Conservation (phyloP, 441 rosid species). For the Erodium chrysanthum region DNA sequence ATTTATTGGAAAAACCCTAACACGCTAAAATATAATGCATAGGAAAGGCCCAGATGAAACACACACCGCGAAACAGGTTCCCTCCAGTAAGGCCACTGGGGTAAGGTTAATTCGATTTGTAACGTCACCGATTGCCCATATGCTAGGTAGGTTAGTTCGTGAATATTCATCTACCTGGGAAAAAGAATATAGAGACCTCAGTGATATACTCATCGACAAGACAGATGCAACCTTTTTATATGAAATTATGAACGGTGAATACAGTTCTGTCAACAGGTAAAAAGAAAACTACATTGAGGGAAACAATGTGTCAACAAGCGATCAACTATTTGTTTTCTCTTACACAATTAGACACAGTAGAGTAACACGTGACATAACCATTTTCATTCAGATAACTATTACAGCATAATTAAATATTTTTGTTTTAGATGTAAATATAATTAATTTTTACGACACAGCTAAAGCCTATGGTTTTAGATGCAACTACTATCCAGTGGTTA, state of each 20-base stretch:
- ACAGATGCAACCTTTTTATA: background rate
- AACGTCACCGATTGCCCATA: conserved; percentile 97
- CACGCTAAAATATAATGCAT: conserved; percentile 8
- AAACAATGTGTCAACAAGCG: background rate
- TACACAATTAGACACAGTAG: too few relatives aligned
- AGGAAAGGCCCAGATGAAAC: conserved; percentile 14
- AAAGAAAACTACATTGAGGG: background rate
- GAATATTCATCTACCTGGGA: conserved; percentile 85
- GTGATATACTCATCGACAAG: background rate
- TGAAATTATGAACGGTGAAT: background rate
- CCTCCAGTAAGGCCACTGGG: conserved; percentile 98
- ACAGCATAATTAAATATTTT: too few relatives aligned
- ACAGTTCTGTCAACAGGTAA: too few relatives aligned
- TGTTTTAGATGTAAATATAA: background rate
- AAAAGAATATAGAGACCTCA: conserved; percentile 6
- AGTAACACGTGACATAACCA: too few relatives aligned
- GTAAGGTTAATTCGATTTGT: conserved; percentile 96
- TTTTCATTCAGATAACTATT: too few relatives aligned
- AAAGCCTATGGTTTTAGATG: background rate
- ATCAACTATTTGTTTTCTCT: background rate
- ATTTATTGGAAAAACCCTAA: background rate
- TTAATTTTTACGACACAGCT: background rate
- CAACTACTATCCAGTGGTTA: background rate
- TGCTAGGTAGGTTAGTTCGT: conserved; percentile 71
- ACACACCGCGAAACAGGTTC: conserved; percentile 81